Percentiles rank a stretch among this genome's conserved stretches.
Evolutionary conservation across 805 yeast species (phyloP).

Genomic region (Clavispora fructus): DNA sequence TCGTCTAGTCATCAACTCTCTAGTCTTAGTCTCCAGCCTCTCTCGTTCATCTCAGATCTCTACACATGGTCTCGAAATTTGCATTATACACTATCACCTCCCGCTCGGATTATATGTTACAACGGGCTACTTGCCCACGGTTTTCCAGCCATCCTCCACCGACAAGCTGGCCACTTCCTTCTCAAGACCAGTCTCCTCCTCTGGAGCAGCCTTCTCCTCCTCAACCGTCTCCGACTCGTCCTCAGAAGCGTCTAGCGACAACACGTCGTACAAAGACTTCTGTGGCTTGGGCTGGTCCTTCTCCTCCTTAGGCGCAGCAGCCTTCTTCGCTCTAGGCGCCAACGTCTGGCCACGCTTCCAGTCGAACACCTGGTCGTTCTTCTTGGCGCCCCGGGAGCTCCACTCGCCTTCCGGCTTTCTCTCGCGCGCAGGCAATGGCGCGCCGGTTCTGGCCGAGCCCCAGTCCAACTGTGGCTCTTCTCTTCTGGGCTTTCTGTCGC

Average conservation of each 20-base stretch:
- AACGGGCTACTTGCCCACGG: slow-evolving; percentile 4
- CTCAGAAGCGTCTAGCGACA: slow-evolving; percentile 12
- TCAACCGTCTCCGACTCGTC: slow-evolving; percentile 3
- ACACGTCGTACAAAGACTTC: slow-evolving; percentile 15
- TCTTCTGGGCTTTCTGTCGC: slow-evolving; percentile 21
- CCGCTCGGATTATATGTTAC: not conserved
- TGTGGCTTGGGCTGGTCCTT: slow-evolving; percentile 12
- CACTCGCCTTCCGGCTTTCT: slow-evolving; percentile 23
- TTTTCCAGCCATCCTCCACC: slow-evolving; percentile 9
- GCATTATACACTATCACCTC: not conserved
- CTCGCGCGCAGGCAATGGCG: slow-evolving; percentile 32
- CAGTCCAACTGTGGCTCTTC: slow-evolving; percentile 29
- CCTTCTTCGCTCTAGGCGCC: slow-evolving; percentile 12
- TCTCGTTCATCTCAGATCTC: too few relatives aligned
- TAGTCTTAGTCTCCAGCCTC: too few relatives aligned
- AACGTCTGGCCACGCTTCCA: slow-evolving; percentile 36
- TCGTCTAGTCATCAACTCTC: too few relatives aligned
- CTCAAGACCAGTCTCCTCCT: slow-evolving; percentile 12
- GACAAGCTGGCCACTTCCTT: slow-evolving; percentile 9
- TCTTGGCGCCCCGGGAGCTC: slow-evolving; percentile 17
- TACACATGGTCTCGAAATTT: not conserved
- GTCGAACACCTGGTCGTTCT: slow-evolving; percentile 28
- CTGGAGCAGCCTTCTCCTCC: not conserved
- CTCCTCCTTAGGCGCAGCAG: slow-evolving; percentile 5
- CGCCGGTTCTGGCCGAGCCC: slow-evolving; percentile 24